phyloP scores from a whole-genome alignment of 2,329 filamentous ascomycete genomes.

The Ceratocystis colombiana region DNA sequence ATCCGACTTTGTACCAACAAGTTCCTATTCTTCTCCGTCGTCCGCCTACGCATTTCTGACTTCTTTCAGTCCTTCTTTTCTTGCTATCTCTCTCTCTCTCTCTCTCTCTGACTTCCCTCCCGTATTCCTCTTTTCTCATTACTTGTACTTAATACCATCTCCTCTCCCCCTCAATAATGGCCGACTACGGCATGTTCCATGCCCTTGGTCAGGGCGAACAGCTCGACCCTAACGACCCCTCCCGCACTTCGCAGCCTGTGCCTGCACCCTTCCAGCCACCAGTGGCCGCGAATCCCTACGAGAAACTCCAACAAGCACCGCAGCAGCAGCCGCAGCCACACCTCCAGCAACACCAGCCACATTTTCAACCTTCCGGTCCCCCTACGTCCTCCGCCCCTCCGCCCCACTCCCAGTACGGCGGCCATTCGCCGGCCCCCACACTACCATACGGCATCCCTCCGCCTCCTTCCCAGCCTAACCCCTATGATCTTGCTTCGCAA shows the following conservation, averaged over 20 bases:
- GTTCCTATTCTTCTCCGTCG: neutral
- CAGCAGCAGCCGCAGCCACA: slow-evolving; percentile 7
- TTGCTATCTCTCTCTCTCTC: neutral
- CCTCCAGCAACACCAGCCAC: slow-evolving; percentile 2
- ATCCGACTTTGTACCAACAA: too few species aligned
- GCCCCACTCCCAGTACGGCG: slow-evolving; percentile 19
- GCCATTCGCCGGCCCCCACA: slow-evolving; percentile 19
- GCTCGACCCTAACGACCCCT: slow-evolving; percentile 45
- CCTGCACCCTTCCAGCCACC: slow-evolving; percentile 49
- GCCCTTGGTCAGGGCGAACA: slow-evolving; percentile 47
- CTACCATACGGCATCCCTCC: slow-evolving; percentile 21
- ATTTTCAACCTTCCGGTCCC: slow-evolving; percentile 3
- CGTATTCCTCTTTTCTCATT: neutral
- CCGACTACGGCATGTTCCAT: slow-evolving; percentile 48
- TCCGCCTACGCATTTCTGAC: neutral
- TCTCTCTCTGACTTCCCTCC: neutral
- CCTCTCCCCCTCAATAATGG: slow-evolving; percentile 36
- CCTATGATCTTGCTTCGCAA: slow-evolving; percentile 54
- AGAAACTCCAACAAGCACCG: slow-evolving; percentile 33
- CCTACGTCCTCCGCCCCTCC: neutral
- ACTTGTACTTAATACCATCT: neutral
- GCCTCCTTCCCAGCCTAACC: slow-evolving; percentile 24
- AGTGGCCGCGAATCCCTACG: slow-evolving; percentile 45
- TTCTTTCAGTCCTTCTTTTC: neutral
- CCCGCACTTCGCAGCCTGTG: slow-evolving; percentile 42